These are phyloP conservation scores for Lecanicillium sp. DNA, from an alignment of 2,329 filamentous ascomycete species.

Conservation along the genomic window DNA sequence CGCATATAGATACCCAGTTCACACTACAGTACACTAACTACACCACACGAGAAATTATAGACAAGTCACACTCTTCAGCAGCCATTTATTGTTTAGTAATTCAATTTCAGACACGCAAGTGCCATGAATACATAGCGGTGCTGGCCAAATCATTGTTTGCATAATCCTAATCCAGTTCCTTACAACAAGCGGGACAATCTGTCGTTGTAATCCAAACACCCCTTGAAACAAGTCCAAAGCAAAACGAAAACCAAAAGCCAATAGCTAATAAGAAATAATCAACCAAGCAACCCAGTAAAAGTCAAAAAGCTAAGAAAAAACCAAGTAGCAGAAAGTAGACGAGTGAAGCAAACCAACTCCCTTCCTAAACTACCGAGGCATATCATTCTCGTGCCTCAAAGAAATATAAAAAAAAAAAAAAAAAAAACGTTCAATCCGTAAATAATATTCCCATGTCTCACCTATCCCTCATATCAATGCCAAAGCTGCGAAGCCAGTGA, in stretches of 20 bases:
- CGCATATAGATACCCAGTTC: no score
- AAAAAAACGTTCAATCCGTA: neutral
- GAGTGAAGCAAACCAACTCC: constrained; percentile 4
- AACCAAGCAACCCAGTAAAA: constrained; percentile 12
- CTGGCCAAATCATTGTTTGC: constrained; percentile 1
- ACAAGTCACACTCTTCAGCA: neutral
- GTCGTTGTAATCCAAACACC: constrained; percentile 3
- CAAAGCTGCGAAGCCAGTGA: constrained; percentile 5
- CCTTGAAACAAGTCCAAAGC: constrained; percentile 8
- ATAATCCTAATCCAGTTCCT: constrained; percentile 2
- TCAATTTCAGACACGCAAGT: no score
- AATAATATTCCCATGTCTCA: neutral
- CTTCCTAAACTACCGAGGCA: neutral
- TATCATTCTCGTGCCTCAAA: neutral
- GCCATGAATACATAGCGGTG: no score
- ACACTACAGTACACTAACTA: no score
- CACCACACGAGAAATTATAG: no score
- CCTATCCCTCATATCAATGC: neutral
- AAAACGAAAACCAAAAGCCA: constrained; percentile 7
- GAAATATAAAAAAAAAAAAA: neutral
- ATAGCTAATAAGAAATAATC: constrained; percentile 12
- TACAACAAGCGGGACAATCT: constrained; percentile 4
- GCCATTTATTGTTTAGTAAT: neutral
- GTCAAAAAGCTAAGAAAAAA: constrained; percentile 18
- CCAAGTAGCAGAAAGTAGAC: constrained; percentile 11